Evolutionary conservation across 768 basidiomycete genomes (phyloP), one percentile per base, ranked within the genome.

Genomic region (Epithele typhae): DNA sequence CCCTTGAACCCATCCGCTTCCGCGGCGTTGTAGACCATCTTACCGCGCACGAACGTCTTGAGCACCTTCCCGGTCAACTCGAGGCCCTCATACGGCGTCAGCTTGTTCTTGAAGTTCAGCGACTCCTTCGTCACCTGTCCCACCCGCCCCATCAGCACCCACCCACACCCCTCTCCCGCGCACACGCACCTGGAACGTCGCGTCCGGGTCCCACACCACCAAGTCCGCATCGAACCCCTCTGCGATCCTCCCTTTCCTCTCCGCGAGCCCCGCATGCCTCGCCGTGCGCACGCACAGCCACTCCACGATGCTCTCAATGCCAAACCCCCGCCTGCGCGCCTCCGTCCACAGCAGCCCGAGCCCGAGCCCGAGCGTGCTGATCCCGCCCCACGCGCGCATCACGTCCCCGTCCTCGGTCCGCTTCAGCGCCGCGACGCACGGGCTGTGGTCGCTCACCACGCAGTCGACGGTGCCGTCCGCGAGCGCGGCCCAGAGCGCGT

Each of bases 371-470:
- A 99, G 75, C 4, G 89, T 84, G 51, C 86, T 87, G 53, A 99
- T 90, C 0, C 95, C 95, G 34, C 95, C 95, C 95, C 95, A 97
- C 0, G 94, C 90, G 18, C 70, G 64, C 84, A 96, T 88, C 51
- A 97, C 74, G 59, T 93, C 77, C 1, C 92, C 89, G 35, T 77
- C 75, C 23, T 84, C 82, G 27, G 82, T 63, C 50, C 76, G 77
- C 71, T 98, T 99, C 49, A 99, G 69, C 56, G 83, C 81, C 19
- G 78, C 69, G 11, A 87, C 74, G 64, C 94, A 97, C 14, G 94
- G 94, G 53, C 90, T 93, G 62, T 99, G 95, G 68, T 99, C 95
- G 43, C 92, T 95, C 6, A 98, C 93, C 43, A 98, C 82, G 59
- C 78, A 93, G 66, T 96, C 91, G 56, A 99, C 92, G 34, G 81